Evolutionary conservation across 164 flowering plant species (phyloP), one percentile per base, ranked within the genome.

Genomic region (Kalanchoe fedtschenkoi): DNA sequence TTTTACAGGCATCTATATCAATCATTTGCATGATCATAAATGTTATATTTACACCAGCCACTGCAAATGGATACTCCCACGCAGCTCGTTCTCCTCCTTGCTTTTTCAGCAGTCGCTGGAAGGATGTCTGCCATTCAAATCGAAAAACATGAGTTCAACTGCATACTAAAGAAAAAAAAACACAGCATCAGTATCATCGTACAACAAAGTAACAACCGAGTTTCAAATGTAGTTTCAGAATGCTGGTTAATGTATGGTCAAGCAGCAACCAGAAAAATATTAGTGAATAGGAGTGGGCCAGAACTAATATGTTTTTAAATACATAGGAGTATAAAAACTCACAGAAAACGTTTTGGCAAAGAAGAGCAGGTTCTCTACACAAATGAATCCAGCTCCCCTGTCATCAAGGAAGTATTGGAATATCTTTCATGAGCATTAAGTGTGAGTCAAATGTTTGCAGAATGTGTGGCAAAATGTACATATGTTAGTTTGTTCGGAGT

Each of bases 51-150:
- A 90, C 88, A 68, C 97, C 95, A 65, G 97, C 97, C 60, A 83
- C 96, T 38, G 97, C 96, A 68, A 91, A 88, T 16, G 97, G 97
- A 65, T 91, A 91, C 68, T 91, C 96, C 97, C 97, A 91, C 13
- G 79, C 75, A 28, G 89, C 81, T 68, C 89, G 72, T 58, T 86
- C 78, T 33, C 95, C 96, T 28, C 81, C 87, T 62, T 88, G 86
- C 76, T 91, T 88, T 46, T 77, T 73, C 62, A 91, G 43, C 58
- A 91, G 78, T 51, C 62, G 70, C 69, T 91, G 93, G 60, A 83
- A 91, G 43, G 97, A 85, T 58, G 65, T 78, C 97, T 91, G 85
- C 60, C 62, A 43, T 21, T 64, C 57, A 9, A 51, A 22, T 32
- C 26, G n/a, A 5, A 38, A 38, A 17, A 29, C 1, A 55, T 5